A percentile compares a stretch with the other conserved stretches of the same genome.
phyloP scores from a whole-genome alignment of 805 yeast species.

The Tetrapisispora iriomotensis region DNA sequence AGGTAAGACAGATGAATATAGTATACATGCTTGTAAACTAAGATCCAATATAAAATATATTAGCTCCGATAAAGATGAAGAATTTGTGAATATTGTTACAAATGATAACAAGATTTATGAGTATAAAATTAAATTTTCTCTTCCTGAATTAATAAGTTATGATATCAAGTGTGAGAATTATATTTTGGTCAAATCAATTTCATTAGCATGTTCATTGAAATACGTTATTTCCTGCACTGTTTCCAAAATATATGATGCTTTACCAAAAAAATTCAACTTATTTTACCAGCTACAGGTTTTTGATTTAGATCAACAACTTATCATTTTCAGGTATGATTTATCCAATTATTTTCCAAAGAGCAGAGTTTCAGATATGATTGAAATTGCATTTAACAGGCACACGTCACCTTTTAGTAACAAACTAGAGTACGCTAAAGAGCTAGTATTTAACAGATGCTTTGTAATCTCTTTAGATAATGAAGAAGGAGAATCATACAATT shows the following conservation, averaged over 20 bases:
- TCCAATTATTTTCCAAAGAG: slow-evolving; percentile 15
- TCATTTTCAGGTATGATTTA: slow-evolving; percentile 7
- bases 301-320: slow-evolving; percentile 8
- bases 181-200: slow-evolving; percentile 10
- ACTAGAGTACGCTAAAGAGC: slow-evolving; percentile 26
- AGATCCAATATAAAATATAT: background rate
- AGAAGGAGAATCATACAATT: slow-evolving; percentile 22
- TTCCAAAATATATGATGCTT: slow-evolving; percentile 5
- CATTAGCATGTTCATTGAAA: slow-evolving; percentile 11
- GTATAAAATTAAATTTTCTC: background rate
- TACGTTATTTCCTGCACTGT: slow-evolving; percentile 10
- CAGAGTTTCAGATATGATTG: slow-evolving; percentile 13
- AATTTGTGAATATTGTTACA: background rate
- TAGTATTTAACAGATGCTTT: slow-evolving; percentile 30
- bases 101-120: background rate
- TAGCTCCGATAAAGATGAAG: background rate
- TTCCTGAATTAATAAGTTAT: background rate
- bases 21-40: background rate
- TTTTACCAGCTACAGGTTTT: slow-evolving; percentile 9
- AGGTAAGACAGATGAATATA: background rate
- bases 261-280: slow-evolving; percentile 1
- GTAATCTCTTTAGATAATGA: slow-evolving; percentile 29
- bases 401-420: slow-evolving; percentile 2
- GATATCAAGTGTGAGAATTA: slow-evolving; percentile 3
- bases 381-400: slow-evolving; percentile 7